These are phyloP conservation scores for Camelina sativa DNA, from an alignment of 345 rosid genomes.

Conservation along the genomic window DNA sequence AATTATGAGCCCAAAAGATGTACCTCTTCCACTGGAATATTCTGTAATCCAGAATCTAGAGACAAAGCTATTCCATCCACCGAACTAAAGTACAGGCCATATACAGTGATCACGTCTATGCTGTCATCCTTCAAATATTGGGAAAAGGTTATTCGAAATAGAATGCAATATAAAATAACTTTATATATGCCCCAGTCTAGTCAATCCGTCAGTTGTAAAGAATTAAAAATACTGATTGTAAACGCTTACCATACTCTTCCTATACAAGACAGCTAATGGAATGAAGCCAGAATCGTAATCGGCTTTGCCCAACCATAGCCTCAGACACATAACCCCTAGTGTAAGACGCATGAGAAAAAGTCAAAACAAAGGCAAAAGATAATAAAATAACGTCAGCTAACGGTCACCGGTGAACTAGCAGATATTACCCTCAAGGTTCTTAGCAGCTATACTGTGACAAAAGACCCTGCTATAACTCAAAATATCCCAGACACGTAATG, in stretches of 20 bases:
- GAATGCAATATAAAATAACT: conserved; percentile 16
- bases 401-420: conserved; percentile 2
- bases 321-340: conserved; percentile 60
- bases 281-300: conserved; percentile 49
- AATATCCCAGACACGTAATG: conserved; percentile 79
- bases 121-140: conserved; percentile 60
- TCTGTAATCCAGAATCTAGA: conserved; percentile 57
- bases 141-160: conserved; percentile 24
- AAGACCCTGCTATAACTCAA: conserved; percentile 55
- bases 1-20: not conserved
- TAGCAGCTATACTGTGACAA: conserved; percentile 55
- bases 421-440: conserved; percentile 63
- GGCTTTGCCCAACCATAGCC: conserved; percentile 77
- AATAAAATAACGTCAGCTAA: not conserved
- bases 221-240: not conserved
- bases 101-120: conserved; percentile 59
- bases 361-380: conserved; percentile 6
- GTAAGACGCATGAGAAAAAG: conserved; percentile 35
- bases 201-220: conserved; percentile 14
- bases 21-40: conserved; percentile 75
- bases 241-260: conserved; percentile 55
- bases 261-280: conserved; percentile 73
- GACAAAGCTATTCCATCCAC: conserved; percentile 56
- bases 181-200: conserved; percentile 13
- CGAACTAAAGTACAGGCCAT: conserved; percentile 50